phyloP scores from a whole-genome alignment of 805 yeast species.

The Metschnikowia similis region DNA sequence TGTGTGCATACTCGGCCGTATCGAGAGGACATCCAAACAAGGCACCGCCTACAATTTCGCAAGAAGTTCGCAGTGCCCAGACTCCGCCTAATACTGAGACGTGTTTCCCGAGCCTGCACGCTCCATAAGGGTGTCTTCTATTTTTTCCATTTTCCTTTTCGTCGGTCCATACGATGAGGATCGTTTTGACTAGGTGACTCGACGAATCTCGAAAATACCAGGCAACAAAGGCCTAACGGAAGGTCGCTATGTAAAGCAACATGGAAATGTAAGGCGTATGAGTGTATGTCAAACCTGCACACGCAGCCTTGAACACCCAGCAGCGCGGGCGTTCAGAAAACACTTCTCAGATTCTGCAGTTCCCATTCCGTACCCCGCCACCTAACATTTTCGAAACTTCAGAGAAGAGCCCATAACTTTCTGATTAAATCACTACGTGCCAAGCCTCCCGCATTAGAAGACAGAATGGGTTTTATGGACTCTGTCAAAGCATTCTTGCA shows the following conservation, averaged over 20 bases:
- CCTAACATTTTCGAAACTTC: neutral
- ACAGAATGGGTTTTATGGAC: conserved; percentile 35
- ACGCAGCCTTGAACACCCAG: neutral
- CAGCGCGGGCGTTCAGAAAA: conserved; percentile 1
- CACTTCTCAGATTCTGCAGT: neutral
- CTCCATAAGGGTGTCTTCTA: too few relatives aligned
- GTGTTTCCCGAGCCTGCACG: neutral
- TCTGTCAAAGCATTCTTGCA: conserved; percentile 38
- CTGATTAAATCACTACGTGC: neutral
- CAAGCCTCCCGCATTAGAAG: too few relatives aligned
- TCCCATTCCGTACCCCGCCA: neutral
- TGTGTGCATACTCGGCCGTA: neutral
- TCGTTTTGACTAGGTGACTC: neutral
- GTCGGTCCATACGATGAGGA: too few relatives aligned
- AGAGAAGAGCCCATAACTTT: neutral
- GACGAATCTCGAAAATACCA: neutral
- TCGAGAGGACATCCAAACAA: neutral
- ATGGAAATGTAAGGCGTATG: neutral
- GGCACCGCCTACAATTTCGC: neutral
- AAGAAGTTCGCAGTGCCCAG: neutral
- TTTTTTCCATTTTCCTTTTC: neutral
- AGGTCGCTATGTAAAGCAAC: neutral
- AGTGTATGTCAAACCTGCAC: conserved; percentile 1
- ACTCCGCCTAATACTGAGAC: neutral
- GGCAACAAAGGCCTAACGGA: neutral